Evolutionary conservation across 1,284 basidiomycete species (phyloP).

Genomic region (Malassezia restricta): DNA sequence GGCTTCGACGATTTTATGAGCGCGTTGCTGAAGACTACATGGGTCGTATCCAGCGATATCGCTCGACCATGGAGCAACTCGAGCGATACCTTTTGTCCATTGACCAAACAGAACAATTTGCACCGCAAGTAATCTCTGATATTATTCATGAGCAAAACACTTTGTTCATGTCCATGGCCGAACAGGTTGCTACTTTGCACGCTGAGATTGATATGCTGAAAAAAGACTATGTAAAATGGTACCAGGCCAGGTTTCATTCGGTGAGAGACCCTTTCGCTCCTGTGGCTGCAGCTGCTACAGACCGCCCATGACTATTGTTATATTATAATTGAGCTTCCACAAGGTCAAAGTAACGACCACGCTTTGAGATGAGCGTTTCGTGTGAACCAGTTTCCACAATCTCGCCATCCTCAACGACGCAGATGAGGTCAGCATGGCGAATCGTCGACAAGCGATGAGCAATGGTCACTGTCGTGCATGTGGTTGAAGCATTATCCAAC

Average conservation of each 20-base stretch:
- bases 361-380: conserved; percentile 40
- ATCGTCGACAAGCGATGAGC: conserved; percentile 47
- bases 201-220: conserved; percentile 38
- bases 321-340: conserved; percentile 30
- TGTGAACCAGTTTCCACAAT: conserved; percentile 48
- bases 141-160: conserved; percentile 38
- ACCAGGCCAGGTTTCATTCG: conserved; percentile 29
- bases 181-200: conserved; percentile 35
- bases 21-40: conserved; percentile 25
- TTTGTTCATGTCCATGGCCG: conserved; percentile 41
- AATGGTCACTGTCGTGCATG: conserved; percentile 37
- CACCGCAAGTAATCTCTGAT: conserved; percentile 33
- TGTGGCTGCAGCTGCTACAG: conserved; percentile 1
- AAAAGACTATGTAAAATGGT: conserved; percentile 41
- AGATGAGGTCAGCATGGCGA: conserved; percentile 56
- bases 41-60: conserved; percentile 31
- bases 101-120: conserved; percentile 25
- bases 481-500: conserved; percentile 27
- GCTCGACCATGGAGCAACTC: conserved; percentile 37
- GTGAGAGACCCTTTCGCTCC: conserved; percentile 38
- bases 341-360: conserved; percentile 45
- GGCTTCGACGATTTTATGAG: conserved; percentile 32
- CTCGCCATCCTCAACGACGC: conserved; percentile 47
- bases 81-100: conserved; percentile 32
- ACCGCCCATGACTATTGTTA: background rate